Percentiles rank a stretch among this genome's conserved stretches.
Conservation (phyloP, 768 basidiomycete species). For the Rubroboletus pulcherrimus region DNA sequence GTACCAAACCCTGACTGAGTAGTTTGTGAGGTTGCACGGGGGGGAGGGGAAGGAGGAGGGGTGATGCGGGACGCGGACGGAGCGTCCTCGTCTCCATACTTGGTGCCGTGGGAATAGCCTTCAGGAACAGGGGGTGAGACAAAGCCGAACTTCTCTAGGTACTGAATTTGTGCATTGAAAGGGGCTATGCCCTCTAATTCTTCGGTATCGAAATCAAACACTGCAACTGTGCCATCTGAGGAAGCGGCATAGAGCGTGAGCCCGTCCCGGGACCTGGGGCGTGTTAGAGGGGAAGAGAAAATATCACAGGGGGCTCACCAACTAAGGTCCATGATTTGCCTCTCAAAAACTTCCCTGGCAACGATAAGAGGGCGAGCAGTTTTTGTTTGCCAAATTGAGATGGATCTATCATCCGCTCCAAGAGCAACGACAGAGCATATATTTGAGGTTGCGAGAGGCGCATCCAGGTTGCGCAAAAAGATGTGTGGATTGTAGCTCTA, state of each 20-base stretch:
- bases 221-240: slow-evolving; percentile 91
- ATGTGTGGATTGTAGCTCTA: slow-evolving; percentile 86
- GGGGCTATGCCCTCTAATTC: slow-evolving; percentile 82
- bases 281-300: slow-evolving; percentile 3
- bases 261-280: slow-evolving; percentile 84
- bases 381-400: slow-evolving; percentile 97
- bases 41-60: slow-evolving; percentile 48
- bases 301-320: slow-evolving; percentile 56
- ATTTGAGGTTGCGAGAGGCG: slow-evolving; percentile 71
- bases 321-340: slow-evolving; percentile 92
- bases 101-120: slow-evolving; percentile 59
- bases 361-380: slow-evolving; percentile 88
- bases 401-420: slow-evolving; percentile 88
- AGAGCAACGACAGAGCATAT: slow-evolving; percentile 91
- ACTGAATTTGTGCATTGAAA: slow-evolving; percentile 68
- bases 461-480: slow-evolving; percentile 72
- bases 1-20: slow-evolving; percentile 40
- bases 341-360: slow-evolving; percentile 88
- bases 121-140: slow-evolving; percentile 61
- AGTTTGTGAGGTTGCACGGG: slow-evolving; percentile 29
- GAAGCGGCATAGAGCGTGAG: slow-evolving; percentile 90
- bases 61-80: slow-evolving; percentile 35
- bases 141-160: slow-evolving; percentile 80
- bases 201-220: slow-evolving; percentile 75
- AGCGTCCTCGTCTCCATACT: slow-evolving; percentile 18